These are phyloP conservation scores for Suillus lakei DNA, from an alignment of 768 basidiomycete genomes.

Conservation along the genomic window DNA sequence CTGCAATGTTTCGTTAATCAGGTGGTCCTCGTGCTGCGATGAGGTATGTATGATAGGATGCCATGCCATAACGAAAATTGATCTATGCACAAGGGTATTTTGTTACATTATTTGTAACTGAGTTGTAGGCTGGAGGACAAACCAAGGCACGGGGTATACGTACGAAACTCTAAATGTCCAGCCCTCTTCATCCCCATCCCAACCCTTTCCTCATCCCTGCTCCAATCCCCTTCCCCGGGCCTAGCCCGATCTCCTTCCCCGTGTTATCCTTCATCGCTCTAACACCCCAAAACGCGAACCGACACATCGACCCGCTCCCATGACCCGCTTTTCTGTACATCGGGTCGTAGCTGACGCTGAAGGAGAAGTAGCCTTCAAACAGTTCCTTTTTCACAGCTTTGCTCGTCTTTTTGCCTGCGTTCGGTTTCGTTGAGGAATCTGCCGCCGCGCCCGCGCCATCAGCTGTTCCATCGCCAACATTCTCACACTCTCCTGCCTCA, in stretches of 20 bases:
- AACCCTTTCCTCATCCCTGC: not conserved
- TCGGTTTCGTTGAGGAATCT: not conserved
- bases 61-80: not conserved
- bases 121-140: not conserved
- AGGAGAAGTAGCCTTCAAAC: conserved; percentile 45
- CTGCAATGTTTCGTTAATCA: not conserved
- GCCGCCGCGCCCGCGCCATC: conserved; percentile 20
- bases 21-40: not conserved
- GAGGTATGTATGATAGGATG: not conserved
- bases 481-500: not conserved
- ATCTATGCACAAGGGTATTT: conserved; percentile 3
- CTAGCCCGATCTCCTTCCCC: conserved; percentile 41
- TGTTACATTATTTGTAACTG: not conserved
- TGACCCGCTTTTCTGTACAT: conserved; percentile 43
- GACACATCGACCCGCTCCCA: conserved; percentile 33
- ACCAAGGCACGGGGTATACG: not conserved
- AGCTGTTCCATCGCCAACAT: not conserved
- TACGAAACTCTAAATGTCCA: not conserved
- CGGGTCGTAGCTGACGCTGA: conserved; percentile 37
- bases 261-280: conserved; percentile 37
- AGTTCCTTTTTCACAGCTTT: conserved; percentile 33
- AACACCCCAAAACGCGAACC: conserved; percentile 44
- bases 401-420: not conserved
- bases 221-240: conserved; percentile 29
- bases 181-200: not conserved